Evolutionary conservation across 1,139 yeast genomes (phyloP), one percentile per base, ranked within the genome.

Genomic region (Lodderomyces beijingensis): DNA sequence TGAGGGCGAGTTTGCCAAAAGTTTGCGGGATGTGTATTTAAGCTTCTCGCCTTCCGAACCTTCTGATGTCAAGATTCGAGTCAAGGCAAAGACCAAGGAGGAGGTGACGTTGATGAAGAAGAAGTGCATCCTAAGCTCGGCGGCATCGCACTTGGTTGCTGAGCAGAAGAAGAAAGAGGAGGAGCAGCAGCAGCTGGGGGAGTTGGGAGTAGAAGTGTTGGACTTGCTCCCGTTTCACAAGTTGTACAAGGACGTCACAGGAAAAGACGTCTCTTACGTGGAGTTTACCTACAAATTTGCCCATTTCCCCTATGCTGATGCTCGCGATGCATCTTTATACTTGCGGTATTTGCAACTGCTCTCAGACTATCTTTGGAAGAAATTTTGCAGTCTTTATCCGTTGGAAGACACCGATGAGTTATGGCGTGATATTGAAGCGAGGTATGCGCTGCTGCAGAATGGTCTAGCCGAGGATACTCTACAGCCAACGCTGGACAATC

Each of bases 141-240:
- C 67, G 30, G 75, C 80, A 0, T 50, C 67, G 0, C 70, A 66
- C 40, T 39, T 85, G 10, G 61, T 66, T 25, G 19, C 13, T 5
- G 19, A 29, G 3, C 25, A 33, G n/a, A 21, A 32, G 16, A 19
- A 28, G 22, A 28, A 27, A 13, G 7, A 11, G 43, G 42, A 89
- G 16, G 91, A 86, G 45, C 59, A 89, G 36, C 52, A 63, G 7
- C 52, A 54, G 5, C 37, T 57, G 4, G 35, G 40, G n/a, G 33
- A 59, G 16, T 49, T 75, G 0, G 79, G 81, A 41, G 49, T 67
- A 11, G 73, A 74, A 39, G 86, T 73, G 47, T 52, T 84, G 23
- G 21, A 19, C 10, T 19, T 10, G 7, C 9, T 19, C 10, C 21
- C 7, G 21, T 19, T 19, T 19, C 79, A 79, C 51, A 69, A 66